Percentiles rank a stretch among this genome's conserved stretches.
Evolutionary conservation across 148 eudicot genomes (phyloP).

Genomic region (Oxyria digyna): DNA sequence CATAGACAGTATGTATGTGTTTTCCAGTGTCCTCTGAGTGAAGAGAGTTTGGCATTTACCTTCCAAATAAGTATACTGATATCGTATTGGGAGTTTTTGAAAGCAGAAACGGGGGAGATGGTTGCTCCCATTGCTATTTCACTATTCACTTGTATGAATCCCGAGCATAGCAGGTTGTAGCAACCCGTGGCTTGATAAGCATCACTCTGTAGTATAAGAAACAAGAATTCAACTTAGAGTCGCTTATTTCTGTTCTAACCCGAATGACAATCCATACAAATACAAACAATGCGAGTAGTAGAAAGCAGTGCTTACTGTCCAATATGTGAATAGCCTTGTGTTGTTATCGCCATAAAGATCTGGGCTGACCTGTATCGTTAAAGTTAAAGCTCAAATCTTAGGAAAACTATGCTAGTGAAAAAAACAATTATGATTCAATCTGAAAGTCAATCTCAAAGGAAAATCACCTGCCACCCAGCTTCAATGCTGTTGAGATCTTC

Average conservation of each 20-base stretch:
- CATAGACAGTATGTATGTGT: conserved; percentile 2
- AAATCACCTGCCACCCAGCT: conserved; percentile 97
- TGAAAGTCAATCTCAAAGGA: background rate
- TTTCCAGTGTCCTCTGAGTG: background rate
- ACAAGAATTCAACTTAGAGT: background rate
- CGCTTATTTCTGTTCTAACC: too few relatives aligned
- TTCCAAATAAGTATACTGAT: conserved; percentile 97
- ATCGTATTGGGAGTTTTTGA: conserved; percentile 77
- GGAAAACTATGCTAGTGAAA: background rate
- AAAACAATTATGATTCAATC: background rate
- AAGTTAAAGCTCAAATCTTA: background rate
- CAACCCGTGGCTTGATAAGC: conserved; percentile 99
- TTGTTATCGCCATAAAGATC: conserved; percentile 97
- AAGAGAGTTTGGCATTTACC: conserved; percentile 37
- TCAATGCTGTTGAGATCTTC: conserved; percentile 98
- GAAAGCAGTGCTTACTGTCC: conserved; percentile 61
- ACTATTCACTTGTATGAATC: conserved; percentile 90
- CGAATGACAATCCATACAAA: background rate
- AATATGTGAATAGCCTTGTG: conserved; percentile 96
- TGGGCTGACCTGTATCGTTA: conserved; percentile 71
- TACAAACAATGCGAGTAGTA: conserved; percentile 1
- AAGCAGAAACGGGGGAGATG: conserved; percentile 88
- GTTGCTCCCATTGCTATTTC: conserved; percentile 97
- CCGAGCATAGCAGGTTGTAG: conserved; percentile 93
- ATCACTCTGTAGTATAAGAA: conserved; percentile 53